Base-by-base conservation (phyloP, 495 filamentous ascomycete species). In the Lasiosphaeria hispida region DNA sequence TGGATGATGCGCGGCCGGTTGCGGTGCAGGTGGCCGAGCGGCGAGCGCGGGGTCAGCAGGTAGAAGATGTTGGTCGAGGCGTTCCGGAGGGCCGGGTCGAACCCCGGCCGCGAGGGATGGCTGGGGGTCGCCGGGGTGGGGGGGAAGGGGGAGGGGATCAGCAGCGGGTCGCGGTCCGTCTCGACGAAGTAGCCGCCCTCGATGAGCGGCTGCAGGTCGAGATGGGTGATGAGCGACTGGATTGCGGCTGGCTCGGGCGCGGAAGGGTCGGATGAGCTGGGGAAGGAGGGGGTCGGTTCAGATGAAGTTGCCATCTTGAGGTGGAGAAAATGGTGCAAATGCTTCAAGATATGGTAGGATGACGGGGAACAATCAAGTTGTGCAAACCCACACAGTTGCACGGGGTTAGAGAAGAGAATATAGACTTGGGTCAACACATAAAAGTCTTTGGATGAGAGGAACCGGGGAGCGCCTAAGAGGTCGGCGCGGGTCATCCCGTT, bases 111-210 rank as follows among this genome's bases (percentile, higher is more conserved):
- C 56, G 33, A 63, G 56, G 42, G 30, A 30, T 23, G 30, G 14
- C 14, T 17, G 23, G 17, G 18, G 62, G 1, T 38, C 60, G 10
- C 55, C 35, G 38, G 63, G 37, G 57, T 48, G 8, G 43, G 43
- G 37, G 70, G 59, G 58, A 84, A 84, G 1, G 82, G 79, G 52
- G 80, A 79, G 4, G 80, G 75, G 19, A 85, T 64, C 11, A 67
- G 72, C 10, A 70, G 67, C 0, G 74, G 57, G 62, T 82, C 73
- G 23, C 80, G 79, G 71, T 90, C 82, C 6, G 83, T 87, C 67
- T 86, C 83, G 48, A 63, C 67, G 64, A 82, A 88, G 70, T 83
- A 90, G 43, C 85, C 87, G 34, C 85, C 85, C 73, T 86, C 84
- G 53, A 81, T 71, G 67, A 88, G 85, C 10, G 75, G 70, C 30